These are phyloP conservation scores for Cubamyces lactineus DNA, from an alignment of 768 basidiomycete species.

Conservation along the genomic window DNA sequence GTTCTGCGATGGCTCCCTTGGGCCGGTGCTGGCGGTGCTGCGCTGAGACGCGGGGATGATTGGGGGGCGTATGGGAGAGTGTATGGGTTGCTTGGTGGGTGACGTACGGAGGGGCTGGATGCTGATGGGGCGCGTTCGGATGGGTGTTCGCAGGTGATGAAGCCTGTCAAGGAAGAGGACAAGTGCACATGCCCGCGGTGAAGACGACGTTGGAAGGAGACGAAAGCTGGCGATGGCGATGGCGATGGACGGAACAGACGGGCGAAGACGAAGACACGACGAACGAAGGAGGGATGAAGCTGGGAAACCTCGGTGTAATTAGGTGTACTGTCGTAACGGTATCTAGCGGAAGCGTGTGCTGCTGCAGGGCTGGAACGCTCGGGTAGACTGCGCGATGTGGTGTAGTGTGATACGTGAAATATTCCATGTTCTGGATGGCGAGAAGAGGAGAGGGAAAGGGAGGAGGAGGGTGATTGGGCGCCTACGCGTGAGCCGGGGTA, in stretches of 20 bases:
- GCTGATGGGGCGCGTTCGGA: constrained; percentile 12
- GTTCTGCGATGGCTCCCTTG: background rate
- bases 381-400: background rate
- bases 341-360: no score
- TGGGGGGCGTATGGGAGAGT: background rate
- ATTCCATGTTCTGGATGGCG: background rate
- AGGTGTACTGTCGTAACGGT: background rate
- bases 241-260: background rate
- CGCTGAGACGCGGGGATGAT: background rate
- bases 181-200: constrained; percentile 47
- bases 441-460: background rate
- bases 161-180: constrained; percentile 52
- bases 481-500: constrained; percentile 11
- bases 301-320: constrained; percentile 26
- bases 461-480: constrained; percentile 21
- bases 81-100: constrained; percentile 26
- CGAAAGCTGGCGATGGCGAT: background rate
- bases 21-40: background rate
- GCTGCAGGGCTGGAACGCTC: no score
- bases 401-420: constrained; percentile 4
- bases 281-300: background rate
- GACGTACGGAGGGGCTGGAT: constrained; percentile 29
- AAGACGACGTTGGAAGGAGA: background rate
- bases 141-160: constrained; percentile 47
- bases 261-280: background rate